Evolutionary conservation across 1,284 basidiomycete genomes (phyloP).

Genomic region (Takashimella tepidaria): DNA sequence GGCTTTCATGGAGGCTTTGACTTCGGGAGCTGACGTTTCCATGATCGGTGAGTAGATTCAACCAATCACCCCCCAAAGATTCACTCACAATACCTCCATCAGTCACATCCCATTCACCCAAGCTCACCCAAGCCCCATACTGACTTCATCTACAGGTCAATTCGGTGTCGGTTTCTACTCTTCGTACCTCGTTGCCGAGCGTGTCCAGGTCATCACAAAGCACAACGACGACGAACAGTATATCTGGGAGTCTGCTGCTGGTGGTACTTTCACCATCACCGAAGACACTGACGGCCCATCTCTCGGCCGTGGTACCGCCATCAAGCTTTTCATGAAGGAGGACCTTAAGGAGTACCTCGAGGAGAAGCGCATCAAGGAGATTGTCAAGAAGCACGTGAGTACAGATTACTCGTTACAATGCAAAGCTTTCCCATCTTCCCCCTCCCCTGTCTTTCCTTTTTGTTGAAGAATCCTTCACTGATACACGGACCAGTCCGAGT

Average conservation of each 20-base stretch:
- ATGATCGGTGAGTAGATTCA: constrained; percentile 53
- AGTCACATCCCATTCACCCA: too few relatives aligned
- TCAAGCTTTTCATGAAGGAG: constrained; percentile 95
- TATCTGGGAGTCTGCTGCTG: constrained; percentile 99
- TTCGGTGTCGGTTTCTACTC: constrained; percentile 99
- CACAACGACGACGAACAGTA: constrained; percentile 99
- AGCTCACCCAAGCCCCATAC: too few relatives aligned
- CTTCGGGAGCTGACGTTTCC: constrained; percentile 93
- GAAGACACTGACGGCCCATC: constrained; percentile 83
- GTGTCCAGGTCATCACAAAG: constrained; percentile 97
- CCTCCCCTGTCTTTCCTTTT: too few relatives aligned
- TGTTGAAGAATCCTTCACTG: too few relatives aligned
- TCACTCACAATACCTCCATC: too few relatives aligned
- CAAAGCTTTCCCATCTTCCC: too few relatives aligned
- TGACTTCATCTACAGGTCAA: constrained; percentile 26
- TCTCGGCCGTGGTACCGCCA: constrained; percentile 90
- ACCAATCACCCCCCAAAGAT: too few relatives aligned
- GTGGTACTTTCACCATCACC: constrained; percentile 99
- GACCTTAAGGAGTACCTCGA: constrained; percentile 98
- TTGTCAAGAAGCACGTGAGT: constrained; percentile 92
- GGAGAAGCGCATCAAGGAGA: constrained; percentile 99
- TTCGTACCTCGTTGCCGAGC: constrained; percentile 97
- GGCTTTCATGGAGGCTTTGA: constrained; percentile 90
- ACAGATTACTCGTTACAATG: too few relatives aligned
- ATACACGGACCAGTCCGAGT: constrained; percentile 67